Conservation (phyloP, 805 yeast genomes). For the Sungouiella blattae region DNA sequence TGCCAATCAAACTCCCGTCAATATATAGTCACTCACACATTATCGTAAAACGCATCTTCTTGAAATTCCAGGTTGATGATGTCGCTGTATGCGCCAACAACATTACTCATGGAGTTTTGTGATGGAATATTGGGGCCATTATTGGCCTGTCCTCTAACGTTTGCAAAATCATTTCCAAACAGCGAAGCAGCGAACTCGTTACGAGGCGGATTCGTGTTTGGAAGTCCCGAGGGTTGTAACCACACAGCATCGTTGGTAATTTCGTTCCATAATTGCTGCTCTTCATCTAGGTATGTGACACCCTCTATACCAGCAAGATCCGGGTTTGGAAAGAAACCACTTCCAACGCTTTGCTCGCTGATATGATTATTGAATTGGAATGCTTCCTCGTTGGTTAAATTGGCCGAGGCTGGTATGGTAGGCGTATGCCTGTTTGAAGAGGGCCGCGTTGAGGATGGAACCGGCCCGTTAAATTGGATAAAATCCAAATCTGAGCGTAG, state of each 20-base stretch:
- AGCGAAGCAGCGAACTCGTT: neutral
- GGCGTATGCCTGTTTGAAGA: slow-evolving; percentile 17
- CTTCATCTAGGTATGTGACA: slow-evolving; percentile 38
- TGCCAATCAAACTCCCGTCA: no score
- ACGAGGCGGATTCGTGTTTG: slow-evolving; percentile 4
- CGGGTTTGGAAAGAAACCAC: slow-evolving; percentile 31
- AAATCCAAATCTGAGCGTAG: slow-evolving; percentile 21
- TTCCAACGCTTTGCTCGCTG: slow-evolving; percentile 6
- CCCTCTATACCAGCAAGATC: slow-evolving; percentile 44
- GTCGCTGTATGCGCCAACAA: slow-evolving; percentile 33
- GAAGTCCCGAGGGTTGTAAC: slow-evolving; percentile 38
- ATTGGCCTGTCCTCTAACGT: neutral
- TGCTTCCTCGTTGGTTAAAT: slow-evolving; percentile 15
- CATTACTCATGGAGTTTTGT: slow-evolving; percentile 10
- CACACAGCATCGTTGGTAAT: slow-evolving; percentile 75
- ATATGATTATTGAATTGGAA: slow-evolving; percentile 1
- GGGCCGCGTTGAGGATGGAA: slow-evolving; percentile 16
- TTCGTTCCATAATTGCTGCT: slow-evolving; percentile 67
- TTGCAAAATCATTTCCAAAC: neutral
- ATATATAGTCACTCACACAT: no score
- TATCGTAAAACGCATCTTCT: slow-evolving; percentile 9
- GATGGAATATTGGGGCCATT: neutral
- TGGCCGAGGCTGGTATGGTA: slow-evolving; percentile 16
- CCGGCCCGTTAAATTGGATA: slow-evolving; percentile 21
- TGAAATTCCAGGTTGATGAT: slow-evolving; percentile 39